Percentiles rank a stretch among this genome's conserved stretches.
Evolutionary conservation across 495 filamentous ascomycete species (phyloP).

Genomic region (Trichocladium antarcticum): DNA sequence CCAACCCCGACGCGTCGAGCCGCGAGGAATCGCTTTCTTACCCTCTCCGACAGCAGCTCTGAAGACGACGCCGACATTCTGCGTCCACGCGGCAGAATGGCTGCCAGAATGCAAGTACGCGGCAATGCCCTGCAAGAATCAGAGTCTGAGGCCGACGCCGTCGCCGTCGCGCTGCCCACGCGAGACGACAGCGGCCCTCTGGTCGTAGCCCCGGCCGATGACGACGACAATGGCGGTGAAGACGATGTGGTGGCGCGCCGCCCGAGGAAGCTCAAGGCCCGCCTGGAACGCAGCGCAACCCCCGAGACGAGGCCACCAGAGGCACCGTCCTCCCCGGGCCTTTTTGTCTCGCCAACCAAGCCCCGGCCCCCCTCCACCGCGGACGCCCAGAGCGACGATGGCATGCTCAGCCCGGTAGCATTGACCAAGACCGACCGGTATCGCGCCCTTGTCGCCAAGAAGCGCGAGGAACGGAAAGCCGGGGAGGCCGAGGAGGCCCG

Average conservation of each 20-base stretch:
- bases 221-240: slow-evolving; percentile 22
- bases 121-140: slow-evolving; percentile 17
- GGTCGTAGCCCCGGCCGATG: not conserved
- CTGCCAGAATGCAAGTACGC: slow-evolving; percentile 48
- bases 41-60: slow-evolving; percentile 9
- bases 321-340: slow-evolving; percentile 26
- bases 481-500: slow-evolving; percentile 47
- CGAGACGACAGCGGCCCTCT: slow-evolving; percentile 11
- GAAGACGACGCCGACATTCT: slow-evolving; percentile 36
- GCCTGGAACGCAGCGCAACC: slow-evolving; percentile 27
- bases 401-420: slow-evolving; percentile 35
- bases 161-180: slow-evolving; percentile 3
- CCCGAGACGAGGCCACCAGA: slow-evolving; percentile 18
- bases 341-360: slow-evolving; percentile 38
- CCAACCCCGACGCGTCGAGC: slow-evolving; percentile 7
- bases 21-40: slow-evolving; percentile 1
- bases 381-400: slow-evolving; percentile 36
- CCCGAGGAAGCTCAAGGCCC: slow-evolving; percentile 26
- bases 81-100: slow-evolving; percentile 58
- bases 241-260: slow-evolving; percentile 20
- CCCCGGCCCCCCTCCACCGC: slow-evolving; percentile 9
- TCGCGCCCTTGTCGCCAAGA: slow-evolving; percentile 56
- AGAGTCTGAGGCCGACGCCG: slow-evolving; percentile 11
- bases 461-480: slow-evolving; percentile 56
- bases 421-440: slow-evolving; percentile 46